phyloP scores from a whole-genome alignment of 495 filamentous ascomycete genomes.

The Schizothecium vesticola region DNA sequence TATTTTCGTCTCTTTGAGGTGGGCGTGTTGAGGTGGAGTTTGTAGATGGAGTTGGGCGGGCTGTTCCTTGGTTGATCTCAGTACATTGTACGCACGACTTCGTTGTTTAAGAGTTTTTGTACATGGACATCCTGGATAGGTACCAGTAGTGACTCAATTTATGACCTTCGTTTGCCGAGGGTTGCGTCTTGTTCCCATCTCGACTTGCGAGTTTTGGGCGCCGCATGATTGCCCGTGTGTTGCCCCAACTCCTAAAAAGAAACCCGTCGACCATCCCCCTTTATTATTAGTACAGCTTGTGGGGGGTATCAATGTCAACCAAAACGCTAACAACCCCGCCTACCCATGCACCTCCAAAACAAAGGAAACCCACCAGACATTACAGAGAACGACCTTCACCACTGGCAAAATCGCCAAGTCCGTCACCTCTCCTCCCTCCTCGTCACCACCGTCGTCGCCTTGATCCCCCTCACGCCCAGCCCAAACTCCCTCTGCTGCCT shows the following conservation, averaged over 20 bases:
- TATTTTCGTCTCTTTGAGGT: neutral
- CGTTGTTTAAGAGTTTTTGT: neutral
- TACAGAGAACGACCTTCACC: neutral
- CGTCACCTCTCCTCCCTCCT: neutral
- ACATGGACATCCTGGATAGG: neutral
- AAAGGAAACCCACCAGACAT: neutral
- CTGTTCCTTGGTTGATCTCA: neutral
- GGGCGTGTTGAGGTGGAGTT: neutral
- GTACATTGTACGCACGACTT: neutral
- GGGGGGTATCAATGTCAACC: neutral
- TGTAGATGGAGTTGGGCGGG: neutral
- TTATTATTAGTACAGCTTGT: neutral
- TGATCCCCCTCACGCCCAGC: conserved; percentile 7
- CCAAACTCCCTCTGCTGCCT: neutral
- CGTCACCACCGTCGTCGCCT: conserved; percentile 12
- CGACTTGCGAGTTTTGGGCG: neutral
- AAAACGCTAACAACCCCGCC: neutral
- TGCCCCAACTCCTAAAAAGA: neutral
- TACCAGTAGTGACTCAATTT: neutral
- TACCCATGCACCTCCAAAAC: neutral
- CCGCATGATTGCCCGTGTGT: neutral
- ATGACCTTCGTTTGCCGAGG: neutral
- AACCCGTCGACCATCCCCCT: neutral
- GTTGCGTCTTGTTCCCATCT: neutral
- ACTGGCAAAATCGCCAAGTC: too few relatives aligned